Conservation (phyloP, 2,329 filamentous ascomycete genomes). For the Apiospora pterosperma region DNA sequence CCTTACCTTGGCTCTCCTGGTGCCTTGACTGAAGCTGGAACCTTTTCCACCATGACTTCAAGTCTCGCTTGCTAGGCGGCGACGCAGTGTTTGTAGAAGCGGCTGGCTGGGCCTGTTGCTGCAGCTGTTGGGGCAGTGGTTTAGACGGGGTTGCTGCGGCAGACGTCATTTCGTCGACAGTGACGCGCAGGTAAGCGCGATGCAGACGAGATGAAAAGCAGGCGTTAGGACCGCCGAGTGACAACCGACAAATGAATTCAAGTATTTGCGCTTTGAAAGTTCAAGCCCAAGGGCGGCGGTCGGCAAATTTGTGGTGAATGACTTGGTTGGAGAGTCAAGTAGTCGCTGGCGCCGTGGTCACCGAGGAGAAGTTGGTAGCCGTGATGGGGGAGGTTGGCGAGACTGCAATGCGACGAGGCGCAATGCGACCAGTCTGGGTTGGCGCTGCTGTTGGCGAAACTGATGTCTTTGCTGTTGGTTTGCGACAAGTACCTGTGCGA, state of each 20-base stretch:
- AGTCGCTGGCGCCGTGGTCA: neutral
- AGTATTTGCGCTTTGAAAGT: neutral
- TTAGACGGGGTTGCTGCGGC: slow-evolving; percentile 18
- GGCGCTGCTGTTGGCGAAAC: neutral
- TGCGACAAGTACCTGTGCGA: neutral
- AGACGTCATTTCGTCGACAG: slow-evolving; percentile 28
- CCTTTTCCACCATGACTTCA: slow-evolving; percentile 96
- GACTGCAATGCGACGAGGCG: neutral
- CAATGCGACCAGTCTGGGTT: neutral
- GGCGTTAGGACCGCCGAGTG: neutral
- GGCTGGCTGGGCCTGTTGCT: slow-evolving; percentile 3
- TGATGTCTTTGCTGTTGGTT: neutral
- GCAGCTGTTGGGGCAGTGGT: neutral
- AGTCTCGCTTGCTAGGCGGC: slow-evolving; percentile 79
- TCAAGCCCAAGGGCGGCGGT: neutral
- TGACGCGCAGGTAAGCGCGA: slow-evolving; percentile 26
- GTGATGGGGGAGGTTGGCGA: neutral
- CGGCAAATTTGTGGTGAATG: neutral
- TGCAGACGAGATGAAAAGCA: neutral
- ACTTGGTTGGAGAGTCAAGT: neutral
- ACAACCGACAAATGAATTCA: neutral
- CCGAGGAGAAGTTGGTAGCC: neutral
- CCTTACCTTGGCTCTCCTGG: slow-evolving; percentile 39
- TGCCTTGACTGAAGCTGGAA: slow-evolving; percentile 71
- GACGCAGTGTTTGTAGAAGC: slow-evolving; percentile 46